Evolutionary conservation across 2,329 filamentous ascomycete species (phyloP).

Genomic region (Coccinonectria pachysandricola): DNA sequence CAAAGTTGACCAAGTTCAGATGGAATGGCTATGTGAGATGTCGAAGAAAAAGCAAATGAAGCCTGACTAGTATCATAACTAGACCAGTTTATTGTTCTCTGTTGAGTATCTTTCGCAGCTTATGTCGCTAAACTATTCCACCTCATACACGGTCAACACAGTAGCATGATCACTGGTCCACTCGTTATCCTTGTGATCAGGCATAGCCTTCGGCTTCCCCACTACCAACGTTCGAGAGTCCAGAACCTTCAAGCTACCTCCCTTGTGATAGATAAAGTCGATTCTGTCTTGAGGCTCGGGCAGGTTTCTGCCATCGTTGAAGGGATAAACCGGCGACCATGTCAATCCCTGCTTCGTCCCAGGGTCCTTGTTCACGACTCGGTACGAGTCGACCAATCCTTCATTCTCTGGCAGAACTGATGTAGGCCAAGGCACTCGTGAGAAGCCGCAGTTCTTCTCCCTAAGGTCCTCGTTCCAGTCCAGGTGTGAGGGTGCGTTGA

Average conservation of each 20-base stretch:
- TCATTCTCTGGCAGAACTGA: constrained; percentile 24
- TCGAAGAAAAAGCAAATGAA: too few species aligned
- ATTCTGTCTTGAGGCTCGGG: constrained; percentile 33
- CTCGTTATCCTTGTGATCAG: constrained; percentile 27
- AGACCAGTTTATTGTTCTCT: too few species aligned
- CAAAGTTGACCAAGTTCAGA: too few species aligned
- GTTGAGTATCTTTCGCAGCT: too few species aligned
- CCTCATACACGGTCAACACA: constrained; percentile 22
- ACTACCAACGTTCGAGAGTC: constrained; percentile 23
- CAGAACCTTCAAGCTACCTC: constrained; percentile 19
- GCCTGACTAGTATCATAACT: too few species aligned
- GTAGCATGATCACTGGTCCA: constrained; percentile 32
- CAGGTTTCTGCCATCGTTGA: constrained; percentile 22
- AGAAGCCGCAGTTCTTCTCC: constrained; percentile 27
- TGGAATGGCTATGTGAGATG: too few species aligned
- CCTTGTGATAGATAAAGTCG: constrained; percentile 32
- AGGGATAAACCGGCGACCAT: constrained; percentile 30
- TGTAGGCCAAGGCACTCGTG: constrained; percentile 27
- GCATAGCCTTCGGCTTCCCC: constrained; percentile 24
- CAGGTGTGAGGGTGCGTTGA: constrained; percentile 34
- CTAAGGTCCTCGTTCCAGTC: constrained; percentile 27
- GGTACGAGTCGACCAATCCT: constrained; percentile 31
- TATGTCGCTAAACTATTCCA: too few species aligned
- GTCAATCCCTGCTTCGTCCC: constrained; percentile 23
- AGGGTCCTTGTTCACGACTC: constrained; percentile 27